Percentiles rank a stretch among this genome's conserved stretches.
These are phyloP conservation scores for Zalaria obscura DNA, from an alignment of 2,329 filamentous ascomycete genomes.

Conservation along the genomic window DNA sequence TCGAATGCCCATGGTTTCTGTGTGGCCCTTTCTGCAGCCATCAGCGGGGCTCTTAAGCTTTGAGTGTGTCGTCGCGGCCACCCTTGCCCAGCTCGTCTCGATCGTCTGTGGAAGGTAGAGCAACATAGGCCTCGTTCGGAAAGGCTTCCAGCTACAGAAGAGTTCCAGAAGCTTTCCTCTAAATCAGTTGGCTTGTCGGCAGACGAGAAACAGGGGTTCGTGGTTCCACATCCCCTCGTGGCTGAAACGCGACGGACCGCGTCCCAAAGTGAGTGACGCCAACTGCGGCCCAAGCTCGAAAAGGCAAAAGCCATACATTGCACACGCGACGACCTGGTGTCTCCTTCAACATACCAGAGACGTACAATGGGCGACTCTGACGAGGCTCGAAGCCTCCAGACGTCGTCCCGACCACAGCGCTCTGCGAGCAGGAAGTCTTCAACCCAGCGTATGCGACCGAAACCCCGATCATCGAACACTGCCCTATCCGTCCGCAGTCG, in stretches of 20 bases:
- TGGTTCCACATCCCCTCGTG: not conserved
- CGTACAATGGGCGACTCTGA: constrained; percentile 6
- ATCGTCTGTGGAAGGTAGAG: no score
- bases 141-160: no score
- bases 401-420: constrained; percentile 3
- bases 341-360: constrained; percentile 1
- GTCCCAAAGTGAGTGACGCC: not conserved
- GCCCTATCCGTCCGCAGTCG: constrained; percentile 4
- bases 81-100: no score
- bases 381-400: not conserved
- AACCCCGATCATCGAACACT: constrained; percentile 5
- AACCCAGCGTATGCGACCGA: constrained; percentile 5
- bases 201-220: no score
- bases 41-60: no score
- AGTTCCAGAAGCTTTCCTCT: no score
- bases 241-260: not conserved
- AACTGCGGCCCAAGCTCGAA: constrained; percentile 1
- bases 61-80: no score
- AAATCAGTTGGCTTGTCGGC: no score
- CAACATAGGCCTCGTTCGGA: no score
- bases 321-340: not conserved
- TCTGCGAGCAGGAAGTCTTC: constrained; percentile 5
- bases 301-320: not conserved
- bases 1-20: not conserved
- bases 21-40: not conserved